Percentiles rank a stretch among this genome's conserved stretches.
Evolutionary conservation across 2,329 filamentous ascomycete genomes (phyloP).

Genomic region (Domatiomyces catenatus): DNA sequence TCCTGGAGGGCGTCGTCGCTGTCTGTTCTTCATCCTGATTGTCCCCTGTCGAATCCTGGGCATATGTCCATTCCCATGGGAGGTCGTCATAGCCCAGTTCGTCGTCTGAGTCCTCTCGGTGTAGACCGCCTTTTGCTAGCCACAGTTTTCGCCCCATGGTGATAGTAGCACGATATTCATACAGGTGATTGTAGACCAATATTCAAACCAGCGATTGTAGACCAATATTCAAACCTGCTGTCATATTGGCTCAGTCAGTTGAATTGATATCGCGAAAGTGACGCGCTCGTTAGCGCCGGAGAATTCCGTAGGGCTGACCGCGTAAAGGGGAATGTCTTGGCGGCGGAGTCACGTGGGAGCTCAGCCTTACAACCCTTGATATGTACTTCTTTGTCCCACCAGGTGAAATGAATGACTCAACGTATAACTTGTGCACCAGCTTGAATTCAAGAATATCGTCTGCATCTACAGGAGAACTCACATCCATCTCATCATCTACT

Average conservation of each 20-base stretch:
- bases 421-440: no score
- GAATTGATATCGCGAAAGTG: neutral
- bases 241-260: neutral
- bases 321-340: neutral
- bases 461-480: neutral
- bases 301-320: no score
- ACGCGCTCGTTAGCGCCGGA: neutral
- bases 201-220: neutral
- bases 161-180: no score
- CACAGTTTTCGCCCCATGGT: conserved; percentile 23
- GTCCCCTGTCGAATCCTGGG: conserved; percentile 18
- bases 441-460: neutral
- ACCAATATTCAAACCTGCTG: neutral
- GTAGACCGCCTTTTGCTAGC: conserved; percentile 46
- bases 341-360: neutral
- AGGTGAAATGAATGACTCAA: no score
- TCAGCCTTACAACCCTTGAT: no score
- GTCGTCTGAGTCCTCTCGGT: conserved; percentile 72
- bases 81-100: conserved; percentile 60
- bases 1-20: conserved; percentile 14
- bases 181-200: neutral
- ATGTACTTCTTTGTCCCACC: no score
- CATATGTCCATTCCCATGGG: conserved; percentile 70
- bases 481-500: neutral
- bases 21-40: conserved; percentile 4